Evolutionary conservation across 2,329 filamentous ascomycete species (phyloP), one percentile per base, ranked within the genome.

Genomic region (Microcyclospora tardicrescens): DNA sequence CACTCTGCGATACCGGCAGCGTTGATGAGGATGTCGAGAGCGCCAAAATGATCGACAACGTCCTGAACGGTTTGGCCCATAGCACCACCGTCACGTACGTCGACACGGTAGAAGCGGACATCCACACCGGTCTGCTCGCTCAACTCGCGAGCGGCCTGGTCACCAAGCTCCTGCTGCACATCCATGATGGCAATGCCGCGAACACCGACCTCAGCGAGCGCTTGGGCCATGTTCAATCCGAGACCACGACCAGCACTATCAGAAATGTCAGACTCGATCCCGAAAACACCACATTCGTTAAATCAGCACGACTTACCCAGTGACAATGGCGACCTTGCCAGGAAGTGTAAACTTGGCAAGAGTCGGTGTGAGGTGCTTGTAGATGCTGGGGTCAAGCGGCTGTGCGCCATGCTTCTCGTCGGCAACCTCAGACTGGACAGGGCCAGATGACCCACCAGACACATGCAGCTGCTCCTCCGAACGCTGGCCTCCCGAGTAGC

Each of bases 181-280:
- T 86, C 81, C 54, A 87, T 77, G 56, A 86, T 81, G 55, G 79
- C 71, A 39, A 86, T 72, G 36, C 77, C 77, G 63, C 79, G 77
- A 36, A 80, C 77, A 42, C 82, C 81, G 38, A 79, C 81, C 64
- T 87, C 81, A 35, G 79, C 77, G 47, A 82, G 79, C 40, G 80
- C 82, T 44, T 79, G 75, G 35, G 81, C 81, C 78, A 86, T 86
- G 65, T 80, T 71, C 69, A 82, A 83, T 36, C 82, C 82, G 5
- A 87, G 69, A 55, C 82, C 81, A 52, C 81, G 79, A 45, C 80
- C 82, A 59, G 79, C 82, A 55, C 80, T 80, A 43, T 43, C 34
- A 34, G 14, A 40, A 29, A 28, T 38, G 49, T 66, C 46, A 65
- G 48, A 34, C 42, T 36, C 24, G n/a, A 34, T 10, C 11, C 2